Percentiles rank a stretch among this genome's conserved stretches.
These are phyloP conservation scores for Suillus weaverae DNA, from an alignment of 768 basidiomycete species.

Conservation along the genomic window DNA sequence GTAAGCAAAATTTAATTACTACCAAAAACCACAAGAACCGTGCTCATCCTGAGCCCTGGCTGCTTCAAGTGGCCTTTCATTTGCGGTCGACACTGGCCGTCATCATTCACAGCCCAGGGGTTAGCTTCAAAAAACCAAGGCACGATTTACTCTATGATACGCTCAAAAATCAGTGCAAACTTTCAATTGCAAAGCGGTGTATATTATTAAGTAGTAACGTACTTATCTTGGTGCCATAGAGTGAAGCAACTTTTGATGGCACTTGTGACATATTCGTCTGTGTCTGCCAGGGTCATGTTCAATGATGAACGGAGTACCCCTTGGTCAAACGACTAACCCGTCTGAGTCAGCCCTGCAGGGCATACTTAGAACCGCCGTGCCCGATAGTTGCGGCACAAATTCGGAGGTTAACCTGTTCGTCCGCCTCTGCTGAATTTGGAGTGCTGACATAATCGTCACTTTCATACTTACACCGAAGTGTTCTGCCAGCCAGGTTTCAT, in stretches of 20 bases:
- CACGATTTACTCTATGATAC: background rate
- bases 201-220: background rate
- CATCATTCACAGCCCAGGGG: background rate
- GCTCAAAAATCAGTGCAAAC: background rate
- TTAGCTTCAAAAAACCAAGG: background rate
- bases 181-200: background rate
- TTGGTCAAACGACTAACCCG: background rate
- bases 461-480: background rate
- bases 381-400: background rate
- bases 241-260: background rate
- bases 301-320: background rate
- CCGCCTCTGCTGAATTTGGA: background rate
- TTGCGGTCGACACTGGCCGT: background rate
- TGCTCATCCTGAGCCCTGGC: background rate
- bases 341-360: background rate
- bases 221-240: background rate
- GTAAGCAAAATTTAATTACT: background rate
- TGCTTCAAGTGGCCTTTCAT: background rate
- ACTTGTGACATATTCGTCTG: background rate
- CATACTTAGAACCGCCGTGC: too few species aligned
- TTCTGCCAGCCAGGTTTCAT: slow-evolving; percentile 12
- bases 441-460: background rate
- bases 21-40: background rate
- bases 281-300: background rate
- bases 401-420: background rate